Percentiles rank a stretch among this genome's conserved stretches.
Evolutionary conservation across 202 grass and related monocot genomes (phyloP).

Genomic region (Dendrocalamus latiflorus): DNA sequence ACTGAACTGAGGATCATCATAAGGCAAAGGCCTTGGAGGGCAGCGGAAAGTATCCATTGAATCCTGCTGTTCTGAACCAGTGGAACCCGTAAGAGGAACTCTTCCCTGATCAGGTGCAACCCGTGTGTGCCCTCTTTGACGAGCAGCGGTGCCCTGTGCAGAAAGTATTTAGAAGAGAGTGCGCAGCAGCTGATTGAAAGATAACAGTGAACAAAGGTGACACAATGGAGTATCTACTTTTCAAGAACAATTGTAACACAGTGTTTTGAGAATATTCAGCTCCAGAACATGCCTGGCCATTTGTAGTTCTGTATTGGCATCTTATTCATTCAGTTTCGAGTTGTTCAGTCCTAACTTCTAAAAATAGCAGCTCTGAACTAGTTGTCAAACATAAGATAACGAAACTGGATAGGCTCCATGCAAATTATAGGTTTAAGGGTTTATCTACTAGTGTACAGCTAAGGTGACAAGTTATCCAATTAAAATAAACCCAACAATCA

Average conservation of each 20-base stretch:
- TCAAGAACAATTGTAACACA: background rate
- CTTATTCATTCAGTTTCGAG: background rate
- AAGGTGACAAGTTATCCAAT: background rate
- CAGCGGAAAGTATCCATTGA: constrained; percentile 46
- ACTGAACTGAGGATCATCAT: constrained; percentile 61
- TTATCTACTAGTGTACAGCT: background rate
- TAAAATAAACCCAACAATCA: background rate
- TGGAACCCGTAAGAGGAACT: constrained; percentile 14
- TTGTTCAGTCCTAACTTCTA: constrained; percentile 8
- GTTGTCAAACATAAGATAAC: background rate
- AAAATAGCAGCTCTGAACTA: constrained; percentile 6
- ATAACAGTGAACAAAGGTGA: constrained; percentile 3
- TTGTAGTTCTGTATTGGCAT: background rate
- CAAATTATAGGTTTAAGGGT: background rate
- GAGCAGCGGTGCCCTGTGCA: constrained; percentile 30
- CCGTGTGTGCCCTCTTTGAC: constrained; percentile 45
- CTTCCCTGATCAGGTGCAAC: constrained; percentile 52
- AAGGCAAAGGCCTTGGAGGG: constrained; percentile 71
- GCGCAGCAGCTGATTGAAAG: too few relatives aligned
- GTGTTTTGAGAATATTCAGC: background rate
- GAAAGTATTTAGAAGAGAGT: constrained; percentile 1
- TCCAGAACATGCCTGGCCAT: background rate
- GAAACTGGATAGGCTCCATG: background rate
- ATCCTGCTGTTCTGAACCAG: constrained; percentile 22
- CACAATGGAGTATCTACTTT: background rate